These are phyloP conservation scores for Pyricularia grisea DNA, from an alignment of 2,329 filamentous ascomycete species.

Conservation along the genomic window DNA sequence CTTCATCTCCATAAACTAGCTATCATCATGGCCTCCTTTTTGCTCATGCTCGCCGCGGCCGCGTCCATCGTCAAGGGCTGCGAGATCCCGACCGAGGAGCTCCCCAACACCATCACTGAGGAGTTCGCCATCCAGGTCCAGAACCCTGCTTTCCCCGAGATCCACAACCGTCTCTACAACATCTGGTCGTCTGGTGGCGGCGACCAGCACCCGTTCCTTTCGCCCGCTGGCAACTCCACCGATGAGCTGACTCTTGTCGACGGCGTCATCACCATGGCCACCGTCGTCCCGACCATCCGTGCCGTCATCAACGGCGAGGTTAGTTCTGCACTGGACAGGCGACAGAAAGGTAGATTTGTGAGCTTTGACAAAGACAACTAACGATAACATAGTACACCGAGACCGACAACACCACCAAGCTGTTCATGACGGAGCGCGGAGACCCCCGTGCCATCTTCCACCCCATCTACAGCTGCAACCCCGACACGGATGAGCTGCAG, in stretches of 20 bases:
- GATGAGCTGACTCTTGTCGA: slow-evolving; percentile 26
- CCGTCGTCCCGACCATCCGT: slow-evolving; percentile 13
- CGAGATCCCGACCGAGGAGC: slow-evolving; percentile 16
- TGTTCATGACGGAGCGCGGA: slow-evolving; percentile 35
- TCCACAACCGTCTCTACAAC: slow-evolving; percentile 27
- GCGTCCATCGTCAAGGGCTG: slow-evolving; percentile 15
- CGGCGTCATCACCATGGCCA: slow-evolving; percentile 24
- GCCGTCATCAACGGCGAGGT: slow-evolving; percentile 36
- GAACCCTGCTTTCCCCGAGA: slow-evolving; percentile 23
- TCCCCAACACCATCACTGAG: slow-evolving; percentile 22
- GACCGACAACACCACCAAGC: slow-evolving; percentile 35
- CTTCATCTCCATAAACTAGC: neutral
- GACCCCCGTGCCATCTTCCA: slow-evolving; percentile 31
- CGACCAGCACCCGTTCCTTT: slow-evolving; percentile 28
- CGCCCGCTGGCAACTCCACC: slow-evolving; percentile 25
- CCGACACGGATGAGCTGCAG: slow-evolving; percentile 28
- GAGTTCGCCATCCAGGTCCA: slow-evolving; percentile 26
- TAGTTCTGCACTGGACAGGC: slow-evolving; percentile 3
- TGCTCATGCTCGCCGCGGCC: neutral
- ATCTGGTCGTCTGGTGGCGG: slow-evolving; percentile 27
- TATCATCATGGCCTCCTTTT: neutral
- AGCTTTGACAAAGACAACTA: neutral
- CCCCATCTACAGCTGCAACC: slow-evolving; percentile 30
- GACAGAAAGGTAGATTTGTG: too few relatives aligned
- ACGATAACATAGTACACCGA: slow-evolving; percentile 22